Percentiles rank a stretch among this genome's conserved stretches.
Evolutionary conservation across 2,329 filamentous ascomycete species (phyloP).

Genomic region (Fusarium denticulatum): DNA sequence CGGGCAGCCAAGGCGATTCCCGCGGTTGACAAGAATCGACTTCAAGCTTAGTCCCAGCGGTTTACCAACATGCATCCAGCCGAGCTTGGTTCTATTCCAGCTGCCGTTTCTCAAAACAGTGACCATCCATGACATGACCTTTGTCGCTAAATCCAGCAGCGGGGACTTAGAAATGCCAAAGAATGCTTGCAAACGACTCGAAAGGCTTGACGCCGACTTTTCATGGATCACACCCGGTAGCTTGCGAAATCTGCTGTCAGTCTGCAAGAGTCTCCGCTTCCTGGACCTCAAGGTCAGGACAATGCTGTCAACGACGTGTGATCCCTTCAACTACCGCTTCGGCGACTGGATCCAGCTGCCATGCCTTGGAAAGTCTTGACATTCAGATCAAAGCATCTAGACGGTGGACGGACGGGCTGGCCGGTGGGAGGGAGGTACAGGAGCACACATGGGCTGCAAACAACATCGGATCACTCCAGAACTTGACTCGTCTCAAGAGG

Average conservation of each 20-base stretch:
- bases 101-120: background rate
- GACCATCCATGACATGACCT: background rate
- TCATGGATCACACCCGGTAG: background rate
- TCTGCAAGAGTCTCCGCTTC: background rate
- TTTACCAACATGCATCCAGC: background rate
- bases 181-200: background rate
- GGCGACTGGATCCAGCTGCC: background rate
- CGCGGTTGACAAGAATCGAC: background rate
- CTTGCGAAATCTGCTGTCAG: background rate
- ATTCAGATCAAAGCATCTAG: background rate
- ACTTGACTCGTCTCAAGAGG: background rate
- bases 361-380: background rate
- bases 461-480: background rate
- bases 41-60: background rate
- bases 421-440: background rate
- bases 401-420: background rate
- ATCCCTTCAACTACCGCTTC: background rate
- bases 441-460: background rate
- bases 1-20: background rate
- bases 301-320: background rate
- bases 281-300: background rate
- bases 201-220: background rate
- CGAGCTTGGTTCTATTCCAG: background rate
- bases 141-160: too few relatives aligned
- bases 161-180: background rate